A percentile compares a stretch with the other conserved stretches of the same genome.
phyloP scores from a whole-genome alignment of 2,329 filamentous ascomycete species.

The Colletotrichum paranaense region DNA sequence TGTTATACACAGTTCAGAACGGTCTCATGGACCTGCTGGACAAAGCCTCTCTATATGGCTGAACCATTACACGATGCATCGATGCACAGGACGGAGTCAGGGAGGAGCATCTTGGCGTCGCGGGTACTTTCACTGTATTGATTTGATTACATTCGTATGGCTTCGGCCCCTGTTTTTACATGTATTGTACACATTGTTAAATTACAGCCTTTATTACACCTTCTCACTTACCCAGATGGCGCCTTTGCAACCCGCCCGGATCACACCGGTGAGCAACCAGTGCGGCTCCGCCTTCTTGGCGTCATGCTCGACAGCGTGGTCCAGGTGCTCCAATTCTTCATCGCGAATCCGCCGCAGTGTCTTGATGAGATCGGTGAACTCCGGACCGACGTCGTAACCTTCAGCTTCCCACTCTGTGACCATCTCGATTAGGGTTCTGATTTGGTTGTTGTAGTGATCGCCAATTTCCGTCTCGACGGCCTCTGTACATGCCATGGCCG shows the following conservation, averaged over 20 bases:
- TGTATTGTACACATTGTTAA: slow-evolving; percentile 37
- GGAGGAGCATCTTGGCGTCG: background rate
- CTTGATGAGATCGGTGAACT: slow-evolving; percentile 77
- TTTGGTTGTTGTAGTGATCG: slow-evolving; percentile 93
- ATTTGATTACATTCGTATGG: slow-evolving; percentile 21
- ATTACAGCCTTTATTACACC: slow-evolving; percentile 56
- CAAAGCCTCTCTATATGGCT: slow-evolving; percentile 10
- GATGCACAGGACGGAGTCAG: background rate
- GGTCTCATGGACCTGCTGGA: slow-evolving; percentile 5
- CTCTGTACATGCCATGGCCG: slow-evolving; percentile 98
- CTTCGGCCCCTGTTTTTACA: slow-evolving; percentile 27
- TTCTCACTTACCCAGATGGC: slow-evolving; percentile 93
- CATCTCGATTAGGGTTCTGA: slow-evolving; percentile 85
- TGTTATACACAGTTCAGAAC: slow-evolving; percentile 2
- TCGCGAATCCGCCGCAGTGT: slow-evolving; percentile 88
- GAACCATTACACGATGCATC: background rate
- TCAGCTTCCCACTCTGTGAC: slow-evolving; percentile 78
- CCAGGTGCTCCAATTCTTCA: slow-evolving; percentile 96
- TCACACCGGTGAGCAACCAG: slow-evolving; percentile 86
- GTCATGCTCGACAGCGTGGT: slow-evolving; percentile 94
- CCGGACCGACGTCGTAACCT: slow-evolving; percentile 83
- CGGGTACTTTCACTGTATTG: slow-evolving; percentile 6
- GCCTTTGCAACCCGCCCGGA: slow-evolving; percentile 88
- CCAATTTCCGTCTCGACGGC: slow-evolving; percentile 99
- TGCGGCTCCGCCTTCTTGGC: slow-evolving; percentile 91